Evolutionary conservation across 768 basidiomycete species (phyloP).

Genomic region (Dentipellis fragilis): DNA sequence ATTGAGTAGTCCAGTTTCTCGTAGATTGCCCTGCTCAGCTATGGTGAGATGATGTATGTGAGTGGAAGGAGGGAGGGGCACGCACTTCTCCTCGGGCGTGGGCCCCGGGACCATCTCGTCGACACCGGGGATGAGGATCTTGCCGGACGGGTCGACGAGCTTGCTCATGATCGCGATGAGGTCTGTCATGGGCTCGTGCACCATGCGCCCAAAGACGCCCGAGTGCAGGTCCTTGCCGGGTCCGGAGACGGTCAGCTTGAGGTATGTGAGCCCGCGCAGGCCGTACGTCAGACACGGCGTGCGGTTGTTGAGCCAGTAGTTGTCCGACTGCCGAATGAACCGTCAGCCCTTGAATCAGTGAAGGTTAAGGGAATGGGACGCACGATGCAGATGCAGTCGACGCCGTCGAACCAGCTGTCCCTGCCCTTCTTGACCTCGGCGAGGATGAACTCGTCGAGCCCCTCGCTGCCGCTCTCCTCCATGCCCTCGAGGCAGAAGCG

Average conservation of each 20-base stretch:
- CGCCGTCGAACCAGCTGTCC: slow-evolving; percentile 71
- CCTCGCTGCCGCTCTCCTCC: slow-evolving; percentile 92
- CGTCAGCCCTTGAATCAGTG: neutral
- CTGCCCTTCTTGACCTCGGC: slow-evolving; percentile 58
- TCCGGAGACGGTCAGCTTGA: slow-evolving; percentile 71
- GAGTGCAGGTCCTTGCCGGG: slow-evolving; percentile 87
- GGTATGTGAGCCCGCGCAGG: slow-evolving; percentile 82
- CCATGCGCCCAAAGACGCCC: slow-evolving; percentile 73
- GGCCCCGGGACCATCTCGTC: slow-evolving; percentile 74
- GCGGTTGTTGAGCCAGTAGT: slow-evolving; percentile 86
- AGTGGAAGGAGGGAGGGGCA: slow-evolving; percentile 1
- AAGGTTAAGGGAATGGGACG: slow-evolving; percentile 19
- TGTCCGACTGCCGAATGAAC: too few relatives aligned
- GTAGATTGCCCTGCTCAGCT: slow-evolving; percentile 49
- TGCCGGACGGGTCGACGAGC: slow-evolving; percentile 70
- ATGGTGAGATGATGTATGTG: neutral
- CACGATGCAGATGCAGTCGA: slow-evolving; percentile 91
- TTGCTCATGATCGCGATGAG: slow-evolving; percentile 75
- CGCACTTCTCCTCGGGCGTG: slow-evolving; percentile 61
- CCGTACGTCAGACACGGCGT: slow-evolving; percentile 82
- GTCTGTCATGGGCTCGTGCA: slow-evolving; percentile 93
- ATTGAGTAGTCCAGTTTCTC: slow-evolving; percentile 63
- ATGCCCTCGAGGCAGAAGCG: slow-evolving; percentile 93
- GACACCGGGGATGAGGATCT: slow-evolving; percentile 83
- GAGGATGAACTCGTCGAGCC: slow-evolving; percentile 78